A percentile compares a stretch with the other conserved stretches of the same genome.
Conservation (phyloP, 2,329 filamentous ascomycete species). For the Xylaria sp. region DNA sequence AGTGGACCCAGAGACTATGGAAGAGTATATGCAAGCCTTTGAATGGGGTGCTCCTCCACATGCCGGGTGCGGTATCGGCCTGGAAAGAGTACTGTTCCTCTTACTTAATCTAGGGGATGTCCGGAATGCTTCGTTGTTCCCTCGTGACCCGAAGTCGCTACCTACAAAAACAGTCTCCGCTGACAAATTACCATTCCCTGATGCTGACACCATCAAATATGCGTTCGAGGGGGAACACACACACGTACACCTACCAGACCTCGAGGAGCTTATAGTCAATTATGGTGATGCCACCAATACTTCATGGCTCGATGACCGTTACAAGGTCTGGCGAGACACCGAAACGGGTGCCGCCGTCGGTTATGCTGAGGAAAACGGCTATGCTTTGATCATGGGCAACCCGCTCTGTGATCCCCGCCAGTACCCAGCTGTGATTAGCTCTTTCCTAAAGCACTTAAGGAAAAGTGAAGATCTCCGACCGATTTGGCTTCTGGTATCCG, state of each 20-base stretch:
- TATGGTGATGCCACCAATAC: constrained; percentile 96
- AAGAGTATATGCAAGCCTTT: constrained; percentile 90
- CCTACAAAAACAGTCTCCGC: constrained; percentile 66
- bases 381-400: constrained; percentile 86
- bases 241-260: constrained; percentile 70
- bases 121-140: constrained; percentile 85
- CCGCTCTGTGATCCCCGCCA: constrained; percentile 85
- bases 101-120: constrained; percentile 89
- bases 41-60: constrained; percentile 89
- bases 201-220: constrained; percentile 81
- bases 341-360: constrained; percentile 84
- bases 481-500: constrained; percentile 88
- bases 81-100: constrained; percentile 89
- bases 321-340: constrained; percentile 85
- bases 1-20: constrained; percentile 83
- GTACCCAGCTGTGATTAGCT: constrained; percentile 76
- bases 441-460: constrained; percentile 79
- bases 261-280: constrained; percentile 92
- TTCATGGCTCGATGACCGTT: constrained; percentile 90
- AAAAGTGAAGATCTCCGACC: constrained; percentile 77
- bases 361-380: constrained; percentile 78
- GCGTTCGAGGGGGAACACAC: constrained; percentile 57
- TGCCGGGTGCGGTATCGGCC: constrained; percentile 87
- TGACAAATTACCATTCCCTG: constrained; percentile 78
- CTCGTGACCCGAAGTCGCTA: constrained; percentile 87